A percentile compares a stretch with the other conserved stretches of the same genome.
phyloP scores from a whole-genome alignment of 352 stramenopile genomes.

The Phytophthora vignae region DNA sequence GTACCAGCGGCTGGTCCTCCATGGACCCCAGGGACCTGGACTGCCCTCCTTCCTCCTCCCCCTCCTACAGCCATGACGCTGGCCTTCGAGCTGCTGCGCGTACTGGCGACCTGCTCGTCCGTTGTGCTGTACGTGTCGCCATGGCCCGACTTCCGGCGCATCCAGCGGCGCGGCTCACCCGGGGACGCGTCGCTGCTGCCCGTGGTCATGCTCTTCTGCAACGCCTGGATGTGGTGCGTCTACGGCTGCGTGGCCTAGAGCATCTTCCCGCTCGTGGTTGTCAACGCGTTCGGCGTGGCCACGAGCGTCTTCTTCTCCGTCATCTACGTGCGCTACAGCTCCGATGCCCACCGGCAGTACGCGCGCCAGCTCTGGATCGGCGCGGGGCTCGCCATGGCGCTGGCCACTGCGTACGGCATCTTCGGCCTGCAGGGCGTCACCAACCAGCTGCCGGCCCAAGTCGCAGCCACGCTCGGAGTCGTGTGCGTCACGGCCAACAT shows the following conservation, averaged over 20 bases:
- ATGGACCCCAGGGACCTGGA: too few species aligned
- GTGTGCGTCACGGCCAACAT: slow-evolving; percentile 37
- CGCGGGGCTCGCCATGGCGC: slow-evolving; percentile 12
- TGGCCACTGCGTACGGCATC: slow-evolving; percentile 29
- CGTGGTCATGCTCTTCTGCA: slow-evolving; percentile 43
- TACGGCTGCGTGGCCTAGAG: slow-evolving; percentile 41
- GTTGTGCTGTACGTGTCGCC: slow-evolving; percentile 38
- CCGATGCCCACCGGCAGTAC: slow-evolving; percentile 9
- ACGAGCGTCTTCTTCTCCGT: slow-evolving; percentile 41
- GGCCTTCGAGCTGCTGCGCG: slow-evolving; percentile 35
- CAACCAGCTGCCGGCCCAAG: slow-evolving; percentile 20
- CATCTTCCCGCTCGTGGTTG: slow-evolving; percentile 44
- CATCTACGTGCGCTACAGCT: slow-evolving; percentile 41
- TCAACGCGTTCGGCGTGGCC: slow-evolving; percentile 36
- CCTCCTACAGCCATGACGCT: slow-evolving; percentile 16
- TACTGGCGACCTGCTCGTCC: slow-evolving; percentile 35
- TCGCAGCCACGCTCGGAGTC: slow-evolving; percentile 30
- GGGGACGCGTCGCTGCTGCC: slow-evolving; percentile 35
- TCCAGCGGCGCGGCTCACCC: slow-evolving; percentile 23
- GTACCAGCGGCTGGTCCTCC: not conserved
- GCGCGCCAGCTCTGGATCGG: slow-evolving; percentile 24
- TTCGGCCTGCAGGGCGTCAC: slow-evolving; percentile 29
- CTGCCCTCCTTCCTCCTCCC: too few species aligned
- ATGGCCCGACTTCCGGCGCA: slow-evolving; percentile 35
- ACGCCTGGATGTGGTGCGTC: slow-evolving; percentile 41